Evolutionary conservation across 257 asterid genomes (phyloP), one percentile per base, ranked within the genome.

Genomic region (Leptodermis oblonga): DNA sequence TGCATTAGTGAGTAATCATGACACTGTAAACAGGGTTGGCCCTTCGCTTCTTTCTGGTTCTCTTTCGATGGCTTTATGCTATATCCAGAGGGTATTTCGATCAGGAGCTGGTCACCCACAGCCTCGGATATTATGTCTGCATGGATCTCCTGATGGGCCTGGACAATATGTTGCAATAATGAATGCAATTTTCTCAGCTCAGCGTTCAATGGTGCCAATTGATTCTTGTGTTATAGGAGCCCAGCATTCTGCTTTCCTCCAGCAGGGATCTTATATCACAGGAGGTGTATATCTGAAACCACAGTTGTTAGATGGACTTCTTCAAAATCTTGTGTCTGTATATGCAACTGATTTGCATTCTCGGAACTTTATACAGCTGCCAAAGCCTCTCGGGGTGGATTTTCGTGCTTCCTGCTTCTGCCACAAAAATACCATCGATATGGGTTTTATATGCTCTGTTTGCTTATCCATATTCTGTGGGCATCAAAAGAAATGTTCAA

Each of bases 401-500:
- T 92, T 90, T 41, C 98, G 98, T 55, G 98, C 98, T 65, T 90
- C 97, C 95, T 92, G 97, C 76, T 92, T 92, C 82, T 92, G 96
- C 92, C 98, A 92, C 90, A 92, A 92, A 72, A 86, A 74, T 73
- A 92, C 98, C 46, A 92, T 90, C 12, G 97, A 90, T 74, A 86
- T 86, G 96, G 98, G 97, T 77, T 92, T 76, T 79, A 92, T 92
- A 73, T 92, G 98, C 77, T 92, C 96, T 1, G 98, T 92, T 77
- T 92, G 97, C 77, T 75, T 92, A 71, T 92, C 98, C 14, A 92
- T 90, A 68, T 92, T 92, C 88, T 92, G 98, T 86, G 79, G 82
- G 87, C 89, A 85, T 84, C 97, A 88, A 78, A 86, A 88, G 83
- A 85, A 85, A 71, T 92, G 98, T 81, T 86, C 97, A 18, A 92